Conservation (phyloP, 768 basidiomycete species). For the Trichaptum fuscoviolaceum region DNA sequence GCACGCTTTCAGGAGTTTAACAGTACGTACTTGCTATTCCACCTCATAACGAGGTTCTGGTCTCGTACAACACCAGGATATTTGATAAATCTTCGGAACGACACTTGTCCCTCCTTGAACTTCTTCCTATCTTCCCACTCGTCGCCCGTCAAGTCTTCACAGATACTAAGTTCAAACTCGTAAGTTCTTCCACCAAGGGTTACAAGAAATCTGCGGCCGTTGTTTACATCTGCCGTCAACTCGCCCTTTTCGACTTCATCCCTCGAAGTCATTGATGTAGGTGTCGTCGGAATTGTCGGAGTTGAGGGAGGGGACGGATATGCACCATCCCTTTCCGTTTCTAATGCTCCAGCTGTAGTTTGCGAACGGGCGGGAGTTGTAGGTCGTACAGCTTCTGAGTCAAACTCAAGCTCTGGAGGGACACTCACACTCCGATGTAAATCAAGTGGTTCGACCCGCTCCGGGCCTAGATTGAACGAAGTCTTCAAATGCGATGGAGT, state of each 20-base stretch:
- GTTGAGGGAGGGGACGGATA: not conserved
- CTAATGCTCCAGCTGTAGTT: not conserved
- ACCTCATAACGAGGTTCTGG: constrained; percentile 66
- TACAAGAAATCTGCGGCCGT: constrained; percentile 60
- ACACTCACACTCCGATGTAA: constrained; percentile 51
- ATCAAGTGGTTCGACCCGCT: constrained; percentile 18
- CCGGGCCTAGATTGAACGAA: constrained; percentile 6
- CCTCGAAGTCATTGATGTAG: not conserved
- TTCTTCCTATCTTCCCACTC: constrained; percentile 44
- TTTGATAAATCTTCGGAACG: constrained; percentile 60
- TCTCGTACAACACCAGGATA: constrained; percentile 58
- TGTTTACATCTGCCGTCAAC: constrained; percentile 52
- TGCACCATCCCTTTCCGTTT: not conserved
- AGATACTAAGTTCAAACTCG: constrained; percentile 72
- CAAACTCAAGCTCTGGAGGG: constrained; percentile 41
- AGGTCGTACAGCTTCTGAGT: not conserved
- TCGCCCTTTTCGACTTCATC: constrained; percentile 34
- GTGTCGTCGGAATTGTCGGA: not conserved
- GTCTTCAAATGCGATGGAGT: constrained; percentile 59
- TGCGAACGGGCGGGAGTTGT: not conserved
- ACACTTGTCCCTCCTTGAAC: constrained; percentile 60
- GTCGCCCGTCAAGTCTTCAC: constrained; percentile 31
- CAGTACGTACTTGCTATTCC: constrained; percentile 57
- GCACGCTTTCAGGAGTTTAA: constrained; percentile 1
- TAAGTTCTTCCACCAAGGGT: constrained; percentile 54